Evolutionary conservation across 2,329 filamentous ascomycete species (phyloP), one percentile per base, ranked within the genome.

Genomic region (Calonectria hawksworthii): DNA sequence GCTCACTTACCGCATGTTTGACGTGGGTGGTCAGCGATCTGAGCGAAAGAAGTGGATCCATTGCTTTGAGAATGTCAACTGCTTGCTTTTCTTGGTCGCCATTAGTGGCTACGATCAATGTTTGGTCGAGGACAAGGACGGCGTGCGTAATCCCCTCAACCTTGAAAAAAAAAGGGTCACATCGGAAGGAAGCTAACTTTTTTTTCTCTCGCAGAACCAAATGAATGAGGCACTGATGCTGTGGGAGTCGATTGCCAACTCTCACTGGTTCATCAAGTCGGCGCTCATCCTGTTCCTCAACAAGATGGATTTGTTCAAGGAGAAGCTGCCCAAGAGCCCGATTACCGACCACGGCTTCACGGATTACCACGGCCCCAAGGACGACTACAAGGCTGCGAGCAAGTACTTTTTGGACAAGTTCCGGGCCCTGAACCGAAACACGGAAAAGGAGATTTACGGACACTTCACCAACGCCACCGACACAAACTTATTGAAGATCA

Each of bases 11-110:
- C 94, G 96, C 81, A 98, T 99, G 96, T 98, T 98, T 85, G 96
- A 98, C 82, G 96, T 98, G 61, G 96, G 96, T 84, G 96, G 96
- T 73, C 96, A 98, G 84, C 90, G 96, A 80, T 98, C 96, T 34
- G 96, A 98, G 86, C 94, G 96, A 76, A 98, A 98, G 90, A 98
- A 98, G 89, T 98, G 96, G 96, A 98, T 98, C 77, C 96, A 98
- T 85, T 97, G 96, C 83, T 98, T 98, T 83, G 96, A 98, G 84
- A 97, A 97, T 78, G 96, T 98, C 76, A 96, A 97, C 82, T 96
- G 95, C 79, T 89, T 99, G 69, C 89, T 99, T 51, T 99, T 99
- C 87, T 91, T 99, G 79, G 96, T 98, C 68, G 96, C 96, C 63
- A 96, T 99, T 80, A 98, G 96, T 77, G 96, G 96, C 74, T 99